Base-by-base conservation (phyloP, 805 yeast genomes). In the Candida easanensis region DNA sequence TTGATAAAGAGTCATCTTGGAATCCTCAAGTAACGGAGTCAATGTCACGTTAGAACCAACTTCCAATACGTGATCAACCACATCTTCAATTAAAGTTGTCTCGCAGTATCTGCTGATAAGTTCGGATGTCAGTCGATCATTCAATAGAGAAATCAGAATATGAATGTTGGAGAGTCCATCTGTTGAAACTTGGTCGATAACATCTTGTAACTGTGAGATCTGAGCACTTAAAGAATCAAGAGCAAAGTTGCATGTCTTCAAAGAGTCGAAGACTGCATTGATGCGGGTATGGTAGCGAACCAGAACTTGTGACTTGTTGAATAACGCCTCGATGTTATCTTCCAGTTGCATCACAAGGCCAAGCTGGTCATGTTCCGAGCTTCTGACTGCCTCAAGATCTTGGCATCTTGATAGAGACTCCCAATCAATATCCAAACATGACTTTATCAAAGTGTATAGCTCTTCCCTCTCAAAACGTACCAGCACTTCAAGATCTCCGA, bases 391-490 rank as follows among this genome's bases (percentile, higher is more conserved):
- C 22, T 67, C 61, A 21, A 78, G 56, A 37, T 80, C 85, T 30
- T 70, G 62, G 1, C 79, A 77, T 45, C 70, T 71, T 0, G 71
- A 60, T 10, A 83, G 54, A 11, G 70, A 64, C 1, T 65, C 71
- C 95, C 95, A 86, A 8, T 68, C 66, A 1, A 75, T 59, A 3
- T 54, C 50, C 4, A 66, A 30, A 4, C 81, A 66, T 0, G 54
- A 45, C 3, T 51, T 46, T 2, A 83, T 49, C 0, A 63, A 43
- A 0, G 42, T 41, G 36, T 68, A 60, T 2, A 81, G 55, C 0
- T 53, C 41, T 2, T 52, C 44, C 19, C 66, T 64, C 25, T 69
- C 69, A 2, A 50, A 51, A 2, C 59, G 60, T 2, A 82, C 42
- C 23, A 83, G 54, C 21, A 71, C 56, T 1, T 67, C 69, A 14